Conservation (phyloP, 2,329 filamentous ascomycete genomes). For the Colletotrichum truncatum region DNA sequence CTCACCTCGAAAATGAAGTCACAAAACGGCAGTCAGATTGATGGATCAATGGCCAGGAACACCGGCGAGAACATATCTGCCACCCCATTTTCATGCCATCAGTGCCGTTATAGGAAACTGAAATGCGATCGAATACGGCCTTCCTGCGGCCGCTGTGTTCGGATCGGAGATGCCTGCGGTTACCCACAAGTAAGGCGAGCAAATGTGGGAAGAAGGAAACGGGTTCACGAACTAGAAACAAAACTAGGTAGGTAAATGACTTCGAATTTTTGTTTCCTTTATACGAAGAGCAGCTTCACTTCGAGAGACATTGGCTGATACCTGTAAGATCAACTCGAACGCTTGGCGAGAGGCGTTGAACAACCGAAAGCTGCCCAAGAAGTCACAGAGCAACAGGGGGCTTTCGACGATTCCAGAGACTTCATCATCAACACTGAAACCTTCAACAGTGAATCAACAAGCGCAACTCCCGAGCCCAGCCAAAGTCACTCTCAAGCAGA, state of each 20-base stretch:
- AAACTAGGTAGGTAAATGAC: conserved; percentile 4
- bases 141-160: conserved; percentile 36
- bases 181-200: conserved; percentile 38
- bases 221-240: conserved; percentile 38
- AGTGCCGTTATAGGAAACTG: conserved; percentile 39
- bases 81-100: conserved; percentile 35
- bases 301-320: conserved; percentile 33
- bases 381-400: background rate
- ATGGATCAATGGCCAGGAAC: background rate
- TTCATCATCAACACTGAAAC: background rate
- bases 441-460: background rate
- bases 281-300: too few relatives aligned
- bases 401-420: background rate
- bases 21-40: background rate
- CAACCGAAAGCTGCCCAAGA: conserved; percentile 33
- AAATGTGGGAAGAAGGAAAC: conserved; percentile 31
- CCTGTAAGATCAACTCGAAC: background rate
- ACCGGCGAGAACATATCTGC: background rate
- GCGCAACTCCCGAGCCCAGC: background rate
- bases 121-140: conserved; percentile 40
- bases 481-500: conserved; percentile 8
- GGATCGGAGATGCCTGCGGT: conserved; percentile 32
- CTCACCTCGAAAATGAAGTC: background rate
- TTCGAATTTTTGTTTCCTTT: too few relatives aligned
- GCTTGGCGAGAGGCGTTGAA: conserved; percentile 29